A percentile compares a stretch with the other conserved stretches of the same genome.
phyloP scores from a whole-genome alignment of 805 yeast genomes.

The Candida anglica region DNA sequence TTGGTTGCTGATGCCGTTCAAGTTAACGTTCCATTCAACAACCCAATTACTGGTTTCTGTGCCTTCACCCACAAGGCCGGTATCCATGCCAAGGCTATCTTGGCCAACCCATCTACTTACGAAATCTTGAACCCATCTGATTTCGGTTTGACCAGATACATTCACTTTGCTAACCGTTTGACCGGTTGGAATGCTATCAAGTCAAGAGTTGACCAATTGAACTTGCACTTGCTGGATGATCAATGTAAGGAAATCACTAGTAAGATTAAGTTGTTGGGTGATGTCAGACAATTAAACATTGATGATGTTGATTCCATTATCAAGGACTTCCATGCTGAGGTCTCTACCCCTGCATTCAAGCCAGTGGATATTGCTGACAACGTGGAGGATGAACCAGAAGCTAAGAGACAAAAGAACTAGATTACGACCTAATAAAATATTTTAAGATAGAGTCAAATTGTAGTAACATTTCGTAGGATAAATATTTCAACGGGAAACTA shows the following conservation, averaged over 20 bases:
- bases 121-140: constrained; percentile 56
- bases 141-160: constrained; percentile 58
- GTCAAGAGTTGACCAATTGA: constrained; percentile 57
- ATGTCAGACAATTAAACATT: constrained; percentile 54
- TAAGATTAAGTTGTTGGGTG: constrained; percentile 56
- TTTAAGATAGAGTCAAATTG: too few species aligned
- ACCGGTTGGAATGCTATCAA: constrained; percentile 65
- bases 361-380: constrained; percentile 16
- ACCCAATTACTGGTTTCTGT: constrained; percentile 62
- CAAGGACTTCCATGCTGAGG: constrained; percentile 48
- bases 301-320: constrained; percentile 61
- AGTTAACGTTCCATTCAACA: constrained; percentile 58
- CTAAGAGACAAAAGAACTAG: constrained; percentile 33
- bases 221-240: constrained; percentile 51
- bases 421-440: neutral
- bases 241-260: constrained; percentile 54
- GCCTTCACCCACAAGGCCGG: constrained; percentile 65
- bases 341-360: constrained; percentile 26
- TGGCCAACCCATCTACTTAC: constrained; percentile 61
- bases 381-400: constrained; percentile 28
- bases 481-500: too few species aligned
- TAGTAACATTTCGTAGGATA: too few species aligned
- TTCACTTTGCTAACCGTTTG: constrained; percentile 57
- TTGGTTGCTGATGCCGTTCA: constrained; percentile 57
- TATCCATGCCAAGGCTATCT: constrained; percentile 58